phyloP scores from a whole-genome alignment of 192 early-diverging fungal genomes.

The Coemansia sp. region DNA sequence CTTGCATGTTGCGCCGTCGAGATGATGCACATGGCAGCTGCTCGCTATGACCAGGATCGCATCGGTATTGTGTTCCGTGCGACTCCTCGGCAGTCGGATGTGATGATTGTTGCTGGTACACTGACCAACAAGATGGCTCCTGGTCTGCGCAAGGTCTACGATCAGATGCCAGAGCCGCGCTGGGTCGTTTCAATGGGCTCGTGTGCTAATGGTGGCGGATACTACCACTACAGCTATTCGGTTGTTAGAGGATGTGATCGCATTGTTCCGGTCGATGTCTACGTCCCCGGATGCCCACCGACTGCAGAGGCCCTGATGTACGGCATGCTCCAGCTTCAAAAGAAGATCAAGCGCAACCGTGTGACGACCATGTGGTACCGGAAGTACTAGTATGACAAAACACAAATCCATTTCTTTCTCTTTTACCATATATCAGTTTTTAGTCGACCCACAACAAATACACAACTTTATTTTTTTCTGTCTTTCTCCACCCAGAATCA shows the following conservation, averaged over 20 bases:
- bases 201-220: constrained; percentile 96
- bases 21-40: constrained; percentile 98
- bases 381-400: constrained; percentile 54
- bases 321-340: constrained; percentile 96
- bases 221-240: constrained; percentile 98
- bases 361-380: constrained; percentile 77
- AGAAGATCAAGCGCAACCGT: constrained; percentile 90
- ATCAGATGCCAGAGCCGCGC: constrained; percentile 91
- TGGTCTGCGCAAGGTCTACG: constrained; percentile 71
- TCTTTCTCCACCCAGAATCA: too few species aligned
- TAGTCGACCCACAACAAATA: too few species aligned
- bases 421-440: too few species aligned
- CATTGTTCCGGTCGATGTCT: constrained; percentile 92
- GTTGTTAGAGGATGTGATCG: constrained; percentile 97
- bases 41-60: constrained; percentile 97
- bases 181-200: constrained; percentile 99
- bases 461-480: neutral
- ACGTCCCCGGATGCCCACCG: constrained; percentile 97
- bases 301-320: constrained; percentile 96
- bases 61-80: constrained; percentile 97
- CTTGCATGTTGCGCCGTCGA: constrained; percentile 96
- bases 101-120: constrained; percentile 99
- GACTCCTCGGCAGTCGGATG: constrained; percentile 94
- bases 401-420: too few species aligned
- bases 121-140: constrained; percentile 99